Conservation (phyloP, 768 basidiomycete species). For the Dictyophora rubrovolvata region DNA sequence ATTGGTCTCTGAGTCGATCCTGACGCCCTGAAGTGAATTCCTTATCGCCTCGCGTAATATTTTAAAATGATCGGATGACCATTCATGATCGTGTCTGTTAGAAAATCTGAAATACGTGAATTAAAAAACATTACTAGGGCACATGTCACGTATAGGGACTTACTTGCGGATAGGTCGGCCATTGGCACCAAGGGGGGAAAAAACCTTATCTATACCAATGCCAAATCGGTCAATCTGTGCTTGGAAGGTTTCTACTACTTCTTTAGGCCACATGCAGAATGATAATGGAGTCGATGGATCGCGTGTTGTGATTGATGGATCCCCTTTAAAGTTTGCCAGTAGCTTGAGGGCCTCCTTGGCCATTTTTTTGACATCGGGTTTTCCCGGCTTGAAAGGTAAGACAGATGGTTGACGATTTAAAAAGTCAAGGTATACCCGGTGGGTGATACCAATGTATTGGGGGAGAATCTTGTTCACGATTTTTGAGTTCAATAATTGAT, state of each 20-base stretch:
- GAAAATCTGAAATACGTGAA: constrained; percentile 2
- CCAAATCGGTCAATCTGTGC: constrained; percentile 38
- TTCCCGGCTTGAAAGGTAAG: constrained; percentile 8
- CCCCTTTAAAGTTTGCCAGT: constrained; percentile 41
- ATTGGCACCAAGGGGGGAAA: constrained; percentile 46
- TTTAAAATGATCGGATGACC: background rate
- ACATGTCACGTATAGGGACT: constrained; percentile 13
- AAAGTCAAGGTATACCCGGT: constrained; percentile 56
- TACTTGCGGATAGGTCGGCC: constrained; percentile 57
- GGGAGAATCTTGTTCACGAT: constrained; percentile 27
- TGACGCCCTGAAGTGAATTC: background rate
- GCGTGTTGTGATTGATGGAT: constrained; percentile 35
- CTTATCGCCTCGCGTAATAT: background rate
- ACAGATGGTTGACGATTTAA: constrained; percentile 41
- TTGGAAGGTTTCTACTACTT: constrained; percentile 41
- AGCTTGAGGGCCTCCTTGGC: constrained; percentile 35
- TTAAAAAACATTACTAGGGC: background rate
- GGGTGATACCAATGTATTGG: constrained; percentile 48
- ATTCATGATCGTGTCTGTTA: background rate
- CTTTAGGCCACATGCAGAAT: constrained; percentile 51
- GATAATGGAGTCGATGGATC: constrained; percentile 55
- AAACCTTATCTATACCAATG: constrained; percentile 35
- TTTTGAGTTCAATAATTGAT: constrained; percentile 29
- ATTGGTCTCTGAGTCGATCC: background rate
- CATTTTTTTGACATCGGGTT: constrained; percentile 35